These are phyloP conservation scores for Paramyrothecium sp. DNA, from an alignment of 2,329 filamentous ascomycete genomes.

Conservation along the genomic window DNA sequence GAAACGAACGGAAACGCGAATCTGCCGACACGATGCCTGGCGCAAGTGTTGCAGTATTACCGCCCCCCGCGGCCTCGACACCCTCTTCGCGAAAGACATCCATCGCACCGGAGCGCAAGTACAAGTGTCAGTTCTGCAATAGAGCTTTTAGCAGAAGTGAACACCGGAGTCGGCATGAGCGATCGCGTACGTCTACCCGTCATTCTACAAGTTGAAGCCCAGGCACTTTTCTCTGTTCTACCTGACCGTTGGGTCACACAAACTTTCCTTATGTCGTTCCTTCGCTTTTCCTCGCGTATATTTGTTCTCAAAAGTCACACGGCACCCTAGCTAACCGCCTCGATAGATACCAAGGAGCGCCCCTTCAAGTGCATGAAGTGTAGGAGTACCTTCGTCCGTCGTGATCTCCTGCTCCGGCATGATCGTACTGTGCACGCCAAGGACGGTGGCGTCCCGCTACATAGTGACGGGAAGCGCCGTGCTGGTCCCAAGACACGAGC, in stretches of 20 bases:
- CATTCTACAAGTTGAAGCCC: background rate
- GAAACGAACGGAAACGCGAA: constrained; percentile 25
- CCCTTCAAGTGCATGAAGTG: constrained; percentile 99
- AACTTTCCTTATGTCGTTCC: constrained; percentile 1
- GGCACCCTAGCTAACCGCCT: constrained; percentile 19
- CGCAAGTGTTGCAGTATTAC: constrained; percentile 63
- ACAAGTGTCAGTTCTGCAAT: constrained; percentile 99
- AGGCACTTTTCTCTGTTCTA: background rate
- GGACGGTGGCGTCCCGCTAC: constrained; percentile 89
- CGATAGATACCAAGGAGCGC: constrained; percentile 91
- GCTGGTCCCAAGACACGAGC: constrained; percentile 67
- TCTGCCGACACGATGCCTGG: constrained; percentile 62
- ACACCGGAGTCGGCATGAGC: constrained; percentile 93
- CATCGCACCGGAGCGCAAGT: constrained; percentile 89
- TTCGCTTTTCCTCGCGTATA: constrained; percentile 6
- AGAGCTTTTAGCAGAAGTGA: constrained; percentile 96
- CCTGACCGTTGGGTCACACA: background rate
- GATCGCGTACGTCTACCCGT: constrained; percentile 78
- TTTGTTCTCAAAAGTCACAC: constrained; percentile 4
- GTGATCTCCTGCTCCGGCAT: constrained; percentile 93
- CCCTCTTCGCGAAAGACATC: constrained; percentile 74
- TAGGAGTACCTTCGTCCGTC: constrained; percentile 95
- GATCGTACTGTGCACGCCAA: constrained; percentile 98
- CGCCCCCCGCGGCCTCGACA: constrained; percentile 65
- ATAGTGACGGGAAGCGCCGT: constrained; percentile 90